Base-by-base conservation (phyloP, 768 basidiomycete species). In the Termitomyces heimii region DNA sequence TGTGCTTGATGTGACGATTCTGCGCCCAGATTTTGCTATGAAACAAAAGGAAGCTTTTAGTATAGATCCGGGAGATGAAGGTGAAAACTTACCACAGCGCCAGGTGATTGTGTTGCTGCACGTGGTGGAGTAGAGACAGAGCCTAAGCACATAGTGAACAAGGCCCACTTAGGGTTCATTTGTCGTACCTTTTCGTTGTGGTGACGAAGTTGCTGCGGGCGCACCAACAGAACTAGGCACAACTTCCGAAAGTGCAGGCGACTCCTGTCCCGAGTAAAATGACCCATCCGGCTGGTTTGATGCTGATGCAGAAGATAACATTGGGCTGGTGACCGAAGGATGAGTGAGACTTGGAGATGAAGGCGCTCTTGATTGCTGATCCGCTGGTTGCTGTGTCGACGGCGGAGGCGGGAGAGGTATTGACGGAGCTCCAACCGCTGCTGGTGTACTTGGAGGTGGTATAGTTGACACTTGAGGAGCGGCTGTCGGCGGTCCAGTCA, bases 271-370 rank as follows among this genome's bases (percentile, higher is more conserved):
- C 46, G 87, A 88, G 66, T 85, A 87, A 59, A 86, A 82, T 26
- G 89, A 88, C 26, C 82, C 84, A 57, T 82, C 79, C 4, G 77
- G 86, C 52, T 84, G 84, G 56, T 86, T 85, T 51, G 81, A 84
- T 32, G 75, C 80, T 37, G 81, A 82, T 14, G 89, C 87, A 26
- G 82, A 90, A 18, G 90, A 92, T 53, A 92, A 64, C 76, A 91
- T 85, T 0, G 90, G 90, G 61, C 90, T 93, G 56, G 88, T 87
- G 49, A 87, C 77, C 5, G 91, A 92, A 39, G 83, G 86, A 70
- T 92, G 89, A n/a, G 91, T 92, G 54, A 92, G 73, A 67, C 90
- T 93, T 29, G 91, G 90, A 9, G 91, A 92, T 0, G 88, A 83
- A 13, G 83, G 71, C 32, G 74, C 67, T 32, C 76, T 73, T 32